These are phyloP conservation scores for Coniella lustricola DNA, from an alignment of 2,329 filamentous ascomycete species.

Conservation along the genomic window DNA sequence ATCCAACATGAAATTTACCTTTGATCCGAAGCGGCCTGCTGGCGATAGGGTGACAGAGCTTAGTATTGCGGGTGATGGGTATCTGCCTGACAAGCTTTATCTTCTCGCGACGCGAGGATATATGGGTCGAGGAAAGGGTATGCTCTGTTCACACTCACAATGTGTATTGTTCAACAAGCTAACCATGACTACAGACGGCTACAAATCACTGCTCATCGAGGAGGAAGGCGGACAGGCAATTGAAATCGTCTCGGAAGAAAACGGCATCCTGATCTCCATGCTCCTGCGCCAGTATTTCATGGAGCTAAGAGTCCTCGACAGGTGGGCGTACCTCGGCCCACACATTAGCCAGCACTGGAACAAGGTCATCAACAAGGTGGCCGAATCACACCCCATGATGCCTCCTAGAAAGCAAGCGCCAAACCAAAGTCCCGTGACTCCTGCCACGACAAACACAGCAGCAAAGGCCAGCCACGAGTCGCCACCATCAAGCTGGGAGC, in stretches of 20 bases:
- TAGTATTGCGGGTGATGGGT: constrained; percentile 51
- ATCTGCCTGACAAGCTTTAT: constrained; percentile 60
- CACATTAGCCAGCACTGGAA: constrained; percentile 60
- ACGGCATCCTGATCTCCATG: constrained; percentile 77
- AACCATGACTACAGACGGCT: constrained; percentile 55
- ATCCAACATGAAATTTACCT: constrained; percentile 71
- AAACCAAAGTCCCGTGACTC: background rate
- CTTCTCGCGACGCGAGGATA: constrained; percentile 75
- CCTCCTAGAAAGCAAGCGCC: constrained; percentile 9
- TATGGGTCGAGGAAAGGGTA: constrained; percentile 74
- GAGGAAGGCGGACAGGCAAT: constrained; percentile 70
- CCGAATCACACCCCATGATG: constrained; percentile 27
- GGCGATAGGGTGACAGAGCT: constrained; percentile 58
- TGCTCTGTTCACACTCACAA: no score
- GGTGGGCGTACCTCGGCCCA: constrained; percentile 66
- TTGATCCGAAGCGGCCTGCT: constrained; percentile 54
- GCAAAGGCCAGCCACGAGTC: background rate
- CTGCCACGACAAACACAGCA: no score
- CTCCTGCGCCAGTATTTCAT: constrained; percentile 89
- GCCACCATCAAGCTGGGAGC: constrained; percentile 23
- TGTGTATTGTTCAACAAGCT: no score
- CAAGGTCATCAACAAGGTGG: constrained; percentile 54
- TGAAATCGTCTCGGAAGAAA: constrained; percentile 78
- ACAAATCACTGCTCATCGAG: constrained; percentile 65
- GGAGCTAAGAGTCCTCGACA: constrained; percentile 71